Base-by-base conservation (phyloP, 352 stramenopile species). In the Plasmopara viticola region DNA sequence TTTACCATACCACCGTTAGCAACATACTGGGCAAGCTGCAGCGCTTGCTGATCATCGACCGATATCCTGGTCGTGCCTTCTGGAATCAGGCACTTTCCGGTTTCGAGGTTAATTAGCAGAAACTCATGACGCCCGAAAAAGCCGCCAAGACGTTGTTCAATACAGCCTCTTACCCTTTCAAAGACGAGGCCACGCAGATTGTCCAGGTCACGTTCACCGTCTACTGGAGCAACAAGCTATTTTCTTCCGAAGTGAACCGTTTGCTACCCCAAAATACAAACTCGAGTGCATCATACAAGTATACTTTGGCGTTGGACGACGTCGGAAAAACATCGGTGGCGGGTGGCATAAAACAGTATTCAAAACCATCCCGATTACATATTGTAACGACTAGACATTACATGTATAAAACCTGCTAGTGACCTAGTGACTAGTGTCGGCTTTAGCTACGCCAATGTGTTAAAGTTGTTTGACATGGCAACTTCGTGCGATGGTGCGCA, bases 71-170 rank as follows among this genome's bases (percentile, higher is more conserved):
- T 20, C 7, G 14, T 18, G 14, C 15, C n/a, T 59, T 79, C 33
- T 81, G 68, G 68, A 74, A 81, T 54, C 60, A 74, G 37, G 62
- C 68, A 4, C 56, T 78, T 15, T 39, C 48, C 14, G 59, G 55
- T 40, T 81, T 77, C 51, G 33, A 65, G 41, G 51, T 75, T 5
- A 30, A 53, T 28, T 20, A 69, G 15, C 34, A 56, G 34, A 43
- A 53, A 12, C 46, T 59, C 9, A 50, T 76, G 48, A 54, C 53
- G 3, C 48, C 57, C 0, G 35, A 58, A 25, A 12, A 68, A 4
- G 65, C 61, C 20, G 39, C 39, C 3, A 44, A 25, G 15, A 35
- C 31, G 1, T 35, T 12, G 6, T 44, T 25, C 18, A 20, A 20
- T 3, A 10, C 14, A 13, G 14, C 29, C 15, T 10, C 15, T 1